Conservation (phyloP, 495 filamentous ascomycete species). For the Talaromyces borbonicus region DNA sequence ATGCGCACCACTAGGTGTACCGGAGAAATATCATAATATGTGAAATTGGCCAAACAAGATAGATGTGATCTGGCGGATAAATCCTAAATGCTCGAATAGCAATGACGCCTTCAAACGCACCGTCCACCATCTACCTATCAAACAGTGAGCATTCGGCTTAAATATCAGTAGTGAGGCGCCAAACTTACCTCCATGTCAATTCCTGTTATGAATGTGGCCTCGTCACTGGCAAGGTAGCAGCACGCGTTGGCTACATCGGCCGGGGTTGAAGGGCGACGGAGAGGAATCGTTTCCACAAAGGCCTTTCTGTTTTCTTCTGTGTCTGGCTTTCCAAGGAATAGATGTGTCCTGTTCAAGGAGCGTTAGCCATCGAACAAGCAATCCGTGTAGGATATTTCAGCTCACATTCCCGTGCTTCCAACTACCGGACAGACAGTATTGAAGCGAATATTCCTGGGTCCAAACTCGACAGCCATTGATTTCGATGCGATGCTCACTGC, state of each 20-base stretch:
- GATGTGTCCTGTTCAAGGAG: conserved; percentile 17
- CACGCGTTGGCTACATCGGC: conserved; percentile 52
- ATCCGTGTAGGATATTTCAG: background rate
- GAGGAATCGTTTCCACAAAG: conserved; percentile 53
- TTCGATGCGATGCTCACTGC: conserved; percentile 49
- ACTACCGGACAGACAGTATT: conserved; percentile 52
- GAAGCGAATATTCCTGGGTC: conserved; percentile 47
- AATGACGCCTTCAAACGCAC: background rate
- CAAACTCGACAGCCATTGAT: conserved; percentile 54
- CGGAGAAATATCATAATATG: too few species aligned
- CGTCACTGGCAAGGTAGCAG: conserved; percentile 51
- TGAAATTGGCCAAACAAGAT: too few species aligned
- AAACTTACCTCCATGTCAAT: conserved; percentile 19
- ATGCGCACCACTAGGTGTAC: too few species aligned
- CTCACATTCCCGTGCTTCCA: conserved; percentile 49
- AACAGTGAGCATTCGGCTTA: background rate
- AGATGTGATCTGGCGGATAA: background rate
- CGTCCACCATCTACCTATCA: conserved; percentile 6
- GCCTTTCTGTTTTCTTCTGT: conserved; percentile 53
- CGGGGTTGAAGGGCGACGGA: conserved; percentile 47
- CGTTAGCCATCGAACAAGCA: background rate
- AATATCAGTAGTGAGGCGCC: background rate
- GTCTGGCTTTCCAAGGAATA: conserved; percentile 48
- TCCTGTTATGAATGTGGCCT: conserved; percentile 51
- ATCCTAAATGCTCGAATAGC: background rate